Evolutionary conservation across 192 early-diverging fungal species (phyloP).

Genomic region (Backusella luteola): DNA sequence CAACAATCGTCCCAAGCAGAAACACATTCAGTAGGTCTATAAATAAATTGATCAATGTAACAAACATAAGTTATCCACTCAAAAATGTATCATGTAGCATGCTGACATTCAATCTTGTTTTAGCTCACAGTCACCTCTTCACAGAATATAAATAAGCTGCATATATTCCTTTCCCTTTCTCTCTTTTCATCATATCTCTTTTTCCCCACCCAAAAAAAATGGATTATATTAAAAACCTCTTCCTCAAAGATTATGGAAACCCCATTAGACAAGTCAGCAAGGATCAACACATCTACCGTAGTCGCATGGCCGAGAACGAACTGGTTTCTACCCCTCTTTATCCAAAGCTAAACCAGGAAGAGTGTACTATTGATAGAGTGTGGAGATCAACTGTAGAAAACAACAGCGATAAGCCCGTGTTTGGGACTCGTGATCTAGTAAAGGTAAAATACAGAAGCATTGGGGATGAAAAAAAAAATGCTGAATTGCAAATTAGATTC

Average conservation of each 20-base stretch:
- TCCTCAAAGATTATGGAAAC: constrained; percentile 10
- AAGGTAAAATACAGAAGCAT: constrained; percentile 26
- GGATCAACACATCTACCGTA: constrained; percentile 44
- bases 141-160: neutral
- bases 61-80: too few species aligned
- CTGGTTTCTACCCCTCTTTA: constrained; percentile 36
- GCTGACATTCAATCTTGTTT: neutral
- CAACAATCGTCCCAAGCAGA: too few species aligned
- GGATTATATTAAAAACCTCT: constrained; percentile 16
- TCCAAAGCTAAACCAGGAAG: constrained; percentile 22
- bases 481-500: neutral
- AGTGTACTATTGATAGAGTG: constrained; percentile 38
- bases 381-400: constrained; percentile 40
- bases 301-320: constrained; percentile 28
- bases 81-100: too few species aligned
- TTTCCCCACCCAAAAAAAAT: neutral
- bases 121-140: too few species aligned
- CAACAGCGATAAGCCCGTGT: constrained; percentile 36
- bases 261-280: constrained; percentile 37
- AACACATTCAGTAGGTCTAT: too few species aligned
- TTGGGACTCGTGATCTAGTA: constrained; percentile 43
- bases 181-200: neutral
- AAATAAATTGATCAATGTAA: too few species aligned
- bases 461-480: neutral
- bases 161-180: neutral